Conservation (phyloP, 2,329 filamentous ascomycete species). For the Anthostomella pinea region DNA sequence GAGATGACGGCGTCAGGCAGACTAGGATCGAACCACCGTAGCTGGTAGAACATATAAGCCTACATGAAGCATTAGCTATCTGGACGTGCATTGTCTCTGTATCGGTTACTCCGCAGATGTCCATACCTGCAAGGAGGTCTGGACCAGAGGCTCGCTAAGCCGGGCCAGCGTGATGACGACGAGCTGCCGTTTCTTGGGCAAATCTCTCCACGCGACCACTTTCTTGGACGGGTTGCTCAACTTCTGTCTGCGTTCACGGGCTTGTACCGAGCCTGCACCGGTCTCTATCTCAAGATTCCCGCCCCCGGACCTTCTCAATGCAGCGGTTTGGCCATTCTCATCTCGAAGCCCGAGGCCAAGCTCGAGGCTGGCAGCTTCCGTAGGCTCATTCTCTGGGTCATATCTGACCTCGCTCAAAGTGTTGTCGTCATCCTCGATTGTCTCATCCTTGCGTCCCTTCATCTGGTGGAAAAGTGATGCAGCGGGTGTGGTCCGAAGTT, state of each 20-base stretch:
- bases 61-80: conserved; percentile 28
- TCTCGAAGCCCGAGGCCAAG: conserved; percentile 12
- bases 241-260: conserved; percentile 1
- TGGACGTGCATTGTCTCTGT: background rate
- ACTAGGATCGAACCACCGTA: conserved; percentile 67
- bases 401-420: conserved; percentile 16
- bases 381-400: conserved; percentile 14
- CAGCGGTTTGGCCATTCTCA: conserved; percentile 10
- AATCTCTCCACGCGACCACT: conserved; percentile 30
- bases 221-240: conserved; percentile 13
- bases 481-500: background rate
- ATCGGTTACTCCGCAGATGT: background rate
- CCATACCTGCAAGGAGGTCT: conserved; percentile 62
- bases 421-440: conserved; percentile 12
- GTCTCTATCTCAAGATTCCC: conserved; percentile 14
- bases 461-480: conserved; percentile 10
- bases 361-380: conserved; percentile 7
- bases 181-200: conserved; percentile 76
- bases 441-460: conserved; percentile 12
- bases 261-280: background rate
- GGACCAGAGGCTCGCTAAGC: conserved; percentile 77
- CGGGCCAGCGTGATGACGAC: conserved; percentile 74
- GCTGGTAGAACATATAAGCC: conserved; percentile 84
- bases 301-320: conserved; percentile 10
- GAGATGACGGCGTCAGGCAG: conserved; percentile 65